Percentiles rank a stretch among this genome's conserved stretches.
Evolutionary conservation across 2,329 filamentous ascomycete species (phyloP).

Genomic region (Paradendryphiella salina): DNA sequence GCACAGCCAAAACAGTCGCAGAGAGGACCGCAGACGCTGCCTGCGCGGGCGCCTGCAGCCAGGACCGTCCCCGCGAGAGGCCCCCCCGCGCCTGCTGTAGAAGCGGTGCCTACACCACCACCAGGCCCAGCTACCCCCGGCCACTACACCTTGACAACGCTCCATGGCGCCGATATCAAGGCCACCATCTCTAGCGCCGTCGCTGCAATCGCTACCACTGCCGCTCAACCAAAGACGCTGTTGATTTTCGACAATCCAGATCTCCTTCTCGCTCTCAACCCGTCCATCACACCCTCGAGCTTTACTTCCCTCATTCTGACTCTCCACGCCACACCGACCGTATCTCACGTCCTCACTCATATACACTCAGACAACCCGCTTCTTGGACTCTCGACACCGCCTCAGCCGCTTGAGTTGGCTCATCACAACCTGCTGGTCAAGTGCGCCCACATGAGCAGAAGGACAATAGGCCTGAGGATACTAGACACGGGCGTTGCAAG

Average conservation of each 20-base stretch:
- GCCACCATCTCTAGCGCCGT: constrained; percentile 35
- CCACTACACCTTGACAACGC: constrained; percentile 31
- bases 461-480: constrained; percentile 71
- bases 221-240: constrained; percentile 36
- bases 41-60: constrained; percentile 25
- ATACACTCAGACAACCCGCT: constrained; percentile 74
- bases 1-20: constrained; percentile 4
- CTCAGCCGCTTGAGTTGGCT: constrained; percentile 41
- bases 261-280: constrained; percentile 47
- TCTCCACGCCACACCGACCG: constrained; percentile 55
- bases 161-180: constrained; percentile 32
- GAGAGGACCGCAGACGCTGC: constrained; percentile 12
- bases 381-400: constrained; percentile 57
- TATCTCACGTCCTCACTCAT: constrained; percentile 67
- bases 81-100: constrained; percentile 3
- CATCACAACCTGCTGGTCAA: constrained; percentile 64
- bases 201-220: constrained; percentile 19
- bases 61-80: constrained; percentile 24
- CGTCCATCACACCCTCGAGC: constrained; percentile 22
- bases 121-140: constrained; percentile 7
- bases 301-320: constrained; percentile 35
- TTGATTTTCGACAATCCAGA: constrained; percentile 53
- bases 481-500: constrained; percentile 86
- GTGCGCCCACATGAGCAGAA: constrained; percentile 73
- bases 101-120: constrained; percentile 1